A percentile compares a stretch with the other conserved stretches of the same genome.
These are phyloP conservation scores for Chaetomiaceae sp. DNA, from an alignment of 2,329 filamentous ascomycete genomes.

Conservation along the genomic window DNA sequence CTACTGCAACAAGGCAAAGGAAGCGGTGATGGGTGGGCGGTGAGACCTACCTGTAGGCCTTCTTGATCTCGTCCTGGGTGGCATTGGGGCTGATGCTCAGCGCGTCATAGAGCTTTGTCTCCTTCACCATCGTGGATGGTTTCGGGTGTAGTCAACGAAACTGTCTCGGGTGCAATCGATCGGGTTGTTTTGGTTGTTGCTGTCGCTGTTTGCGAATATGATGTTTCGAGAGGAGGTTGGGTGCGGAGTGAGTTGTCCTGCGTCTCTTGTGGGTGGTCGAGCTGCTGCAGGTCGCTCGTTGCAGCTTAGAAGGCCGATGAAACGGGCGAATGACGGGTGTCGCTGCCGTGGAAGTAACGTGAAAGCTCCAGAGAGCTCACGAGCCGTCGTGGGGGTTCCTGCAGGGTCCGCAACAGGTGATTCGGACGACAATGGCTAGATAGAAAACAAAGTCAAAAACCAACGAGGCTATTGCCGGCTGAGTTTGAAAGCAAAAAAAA, in stretches of 20 bases:
- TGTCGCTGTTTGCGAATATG: background rate
- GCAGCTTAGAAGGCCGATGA: slow-evolving; percentile 12
- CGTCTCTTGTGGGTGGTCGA: slow-evolving; percentile 14
- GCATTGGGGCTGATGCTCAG: slow-evolving; percentile 75
- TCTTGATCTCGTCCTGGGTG: slow-evolving; percentile 92
- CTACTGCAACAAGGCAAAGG: background rate
- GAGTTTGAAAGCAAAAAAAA: slow-evolving; percentile 2
- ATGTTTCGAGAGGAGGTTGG: background rate
- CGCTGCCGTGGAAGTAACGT: background rate
- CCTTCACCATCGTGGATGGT: slow-evolving; percentile 70
- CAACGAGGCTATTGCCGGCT: slow-evolving; percentile 12
- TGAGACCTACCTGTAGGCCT: slow-evolving; percentile 74
- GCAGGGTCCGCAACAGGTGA: background rate
- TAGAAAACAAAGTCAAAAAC: background rate
- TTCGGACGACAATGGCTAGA: no score
- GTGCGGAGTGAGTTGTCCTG: slow-evolving; percentile 12
- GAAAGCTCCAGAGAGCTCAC: slow-evolving; percentile 15
- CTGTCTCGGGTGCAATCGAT: background rate
- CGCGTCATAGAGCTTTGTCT: slow-evolving; percentile 91
- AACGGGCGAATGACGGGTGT: slow-evolving; percentile 10
- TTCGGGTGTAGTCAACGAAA: background rate
- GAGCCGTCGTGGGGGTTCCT: slow-evolving; percentile 5
- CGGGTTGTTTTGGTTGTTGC: background rate
- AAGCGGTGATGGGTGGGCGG: background rate
- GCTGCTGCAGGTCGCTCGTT: slow-evolving; percentile 20